phyloP scores from a whole-genome alignment of 352 stramenopile genomes.

The Globisporangium okanoganense region DNA sequence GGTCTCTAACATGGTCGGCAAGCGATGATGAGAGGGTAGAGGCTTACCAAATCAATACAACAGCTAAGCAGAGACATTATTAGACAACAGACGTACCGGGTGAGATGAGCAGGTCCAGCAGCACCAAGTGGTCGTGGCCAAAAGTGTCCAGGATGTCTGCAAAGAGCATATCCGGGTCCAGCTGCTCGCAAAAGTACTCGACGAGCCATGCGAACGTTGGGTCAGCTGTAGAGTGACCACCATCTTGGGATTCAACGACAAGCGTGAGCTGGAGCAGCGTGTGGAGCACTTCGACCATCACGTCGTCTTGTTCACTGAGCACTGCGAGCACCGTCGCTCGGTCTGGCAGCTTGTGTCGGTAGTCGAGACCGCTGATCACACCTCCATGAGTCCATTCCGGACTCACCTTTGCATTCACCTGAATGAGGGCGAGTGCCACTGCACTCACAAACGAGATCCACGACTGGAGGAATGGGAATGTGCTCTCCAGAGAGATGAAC shows the following conservation, averaged over 20 bases:
- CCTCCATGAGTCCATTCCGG: background rate
- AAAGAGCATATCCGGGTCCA: conserved; percentile 61
- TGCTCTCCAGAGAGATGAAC: conserved; percentile 32
- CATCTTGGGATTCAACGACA: background rate
- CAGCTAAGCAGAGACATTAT: background rate
- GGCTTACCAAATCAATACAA: background rate
- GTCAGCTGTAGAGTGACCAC: background rate
- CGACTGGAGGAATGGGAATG: conserved; percentile 56
- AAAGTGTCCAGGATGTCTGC: conserved; percentile 39
- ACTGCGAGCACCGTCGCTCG: conserved; percentile 39
- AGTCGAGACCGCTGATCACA: background rate
- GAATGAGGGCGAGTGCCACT: conserved; percentile 21
- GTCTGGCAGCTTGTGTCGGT: background rate
- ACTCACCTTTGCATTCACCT: background rate
- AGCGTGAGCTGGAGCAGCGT: conserved; percentile 28
- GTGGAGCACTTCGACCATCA: conserved; percentile 60
- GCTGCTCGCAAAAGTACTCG: conserved; percentile 22
- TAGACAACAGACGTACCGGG: conserved; percentile 40
- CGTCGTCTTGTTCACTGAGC: conserved; percentile 66
- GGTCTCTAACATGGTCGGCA: conserved; percentile 37
- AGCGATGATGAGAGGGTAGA: background rate
- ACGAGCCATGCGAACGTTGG: conserved; percentile 2
- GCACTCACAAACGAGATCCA: conserved; percentile 41
- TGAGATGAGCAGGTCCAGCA: conserved; percentile 68
- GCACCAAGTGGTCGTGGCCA: conserved; percentile 52